Evolutionary conservation across 257 asterid species (phyloP).

Genomic region (Solanum pennellii): DNA sequence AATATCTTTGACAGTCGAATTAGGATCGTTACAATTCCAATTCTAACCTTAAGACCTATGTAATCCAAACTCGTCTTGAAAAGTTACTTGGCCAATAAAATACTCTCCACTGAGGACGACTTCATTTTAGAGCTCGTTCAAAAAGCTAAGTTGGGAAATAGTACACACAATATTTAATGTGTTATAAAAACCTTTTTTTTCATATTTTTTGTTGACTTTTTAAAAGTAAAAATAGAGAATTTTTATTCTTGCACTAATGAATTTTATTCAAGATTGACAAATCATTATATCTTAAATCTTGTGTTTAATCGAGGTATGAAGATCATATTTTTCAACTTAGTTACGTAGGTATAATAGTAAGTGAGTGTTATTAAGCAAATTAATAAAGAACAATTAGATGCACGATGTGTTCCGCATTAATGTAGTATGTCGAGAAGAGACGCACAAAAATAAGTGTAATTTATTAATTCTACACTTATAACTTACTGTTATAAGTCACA

Average conservation of each 20-base stretch:
- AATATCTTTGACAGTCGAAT: background rate
- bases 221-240: background rate
- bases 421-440: background rate
- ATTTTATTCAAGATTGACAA: too few relatives aligned
- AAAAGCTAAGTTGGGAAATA: background rate
- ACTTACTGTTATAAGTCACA: too few relatives aligned
- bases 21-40: background rate
- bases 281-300: too few relatives aligned
- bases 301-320: too few relatives aligned
- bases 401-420: too few relatives aligned
- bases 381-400: too few relatives aligned
- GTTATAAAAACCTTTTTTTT: background rate
- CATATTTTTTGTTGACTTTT: background rate
- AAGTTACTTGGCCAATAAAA: background rate
- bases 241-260: background rate
- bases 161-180: background rate
- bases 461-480: background rate
- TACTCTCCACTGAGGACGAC: background rate
- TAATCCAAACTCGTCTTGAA: background rate
- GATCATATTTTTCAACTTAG: too few relatives aligned
- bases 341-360: too few relatives aligned
- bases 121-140: background rate
- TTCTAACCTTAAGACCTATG: background rate
- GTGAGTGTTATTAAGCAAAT: too few relatives aligned
- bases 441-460: background rate